These are phyloP conservation scores for Solanum paucissectum DNA, from an alignment of 257 asterid species.

Conservation along the genomic window DNA sequence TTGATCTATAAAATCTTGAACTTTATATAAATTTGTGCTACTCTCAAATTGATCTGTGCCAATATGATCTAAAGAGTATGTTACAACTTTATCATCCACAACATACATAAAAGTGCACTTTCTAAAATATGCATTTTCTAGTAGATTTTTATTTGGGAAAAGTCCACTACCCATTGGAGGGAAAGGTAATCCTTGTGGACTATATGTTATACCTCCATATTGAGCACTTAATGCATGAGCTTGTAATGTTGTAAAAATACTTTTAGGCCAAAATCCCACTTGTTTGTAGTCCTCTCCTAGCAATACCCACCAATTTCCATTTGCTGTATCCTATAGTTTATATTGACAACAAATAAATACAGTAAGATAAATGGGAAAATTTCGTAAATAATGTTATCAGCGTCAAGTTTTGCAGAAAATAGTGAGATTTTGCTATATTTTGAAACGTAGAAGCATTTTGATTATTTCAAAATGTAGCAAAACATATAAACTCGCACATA, in stretches of 20 bases:
- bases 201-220: neutral
- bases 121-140: neutral
- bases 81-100: neutral
- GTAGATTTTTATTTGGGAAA: neutral
- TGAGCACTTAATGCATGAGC: neutral
- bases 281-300: neutral
- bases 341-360: too few species aligned
- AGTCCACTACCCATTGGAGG: neutral
- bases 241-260: neutral
- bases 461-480: too few species aligned
- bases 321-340: neutral
- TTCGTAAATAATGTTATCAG: too few species aligned
- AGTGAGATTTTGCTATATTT: neutral
- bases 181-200: neutral
- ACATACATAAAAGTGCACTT: neutral
- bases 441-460: too few species aligned
- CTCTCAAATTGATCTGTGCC: neutral
- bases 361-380: neutral
- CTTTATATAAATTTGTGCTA: neutral
- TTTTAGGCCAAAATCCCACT: neutral
- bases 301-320: neutral
- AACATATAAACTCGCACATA: too few species aligned
- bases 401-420: too few species aligned
- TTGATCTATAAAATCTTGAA: neutral
- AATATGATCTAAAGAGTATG: neutral